Evolutionary conservation across 2,329 filamentous ascomycete species (phyloP).

Genomic region (Trichoderma harzianum): DNA sequence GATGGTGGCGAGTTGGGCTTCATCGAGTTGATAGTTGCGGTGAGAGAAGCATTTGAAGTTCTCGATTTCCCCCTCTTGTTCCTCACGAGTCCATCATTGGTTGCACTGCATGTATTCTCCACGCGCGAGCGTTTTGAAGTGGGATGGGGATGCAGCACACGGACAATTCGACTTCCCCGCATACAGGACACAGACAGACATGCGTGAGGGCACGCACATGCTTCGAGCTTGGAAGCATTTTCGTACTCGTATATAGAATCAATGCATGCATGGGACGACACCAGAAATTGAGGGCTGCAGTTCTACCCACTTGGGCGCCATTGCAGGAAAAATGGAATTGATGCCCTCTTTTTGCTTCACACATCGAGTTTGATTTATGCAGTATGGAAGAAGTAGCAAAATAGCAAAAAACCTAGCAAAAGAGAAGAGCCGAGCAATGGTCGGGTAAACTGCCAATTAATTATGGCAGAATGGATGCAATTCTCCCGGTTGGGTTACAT

Average conservation of each 20-base stretch:
- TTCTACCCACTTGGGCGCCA: conserved; percentile 13
- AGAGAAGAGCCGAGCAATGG: neutral
- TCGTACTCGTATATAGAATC: conserved; percentile 7
- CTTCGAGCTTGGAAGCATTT: neutral
- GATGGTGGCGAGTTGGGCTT: conserved; percentile 15
- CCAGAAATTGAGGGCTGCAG: neutral
- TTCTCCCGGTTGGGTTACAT: conserved; percentile 1
- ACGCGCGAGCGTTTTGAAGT: neutral
- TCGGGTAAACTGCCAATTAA: conserved; percentile 3
- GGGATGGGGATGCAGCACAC: neutral
- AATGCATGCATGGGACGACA: neutral
- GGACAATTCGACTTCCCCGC: neutral
- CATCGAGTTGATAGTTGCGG: neutral
- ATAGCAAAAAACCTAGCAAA: neutral
- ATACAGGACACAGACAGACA: neutral
- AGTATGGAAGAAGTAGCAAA: neutral
- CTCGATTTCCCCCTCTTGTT: neutral
- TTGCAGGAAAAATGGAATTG: neutral
- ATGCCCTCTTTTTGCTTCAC: neutral
- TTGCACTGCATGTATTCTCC: neutral
- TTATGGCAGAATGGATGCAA: neutral
- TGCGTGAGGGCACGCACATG: neutral
- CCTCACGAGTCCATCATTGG: neutral
- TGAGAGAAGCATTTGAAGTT: neutral
- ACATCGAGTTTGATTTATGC: neutral